phyloP scores from a whole-genome alignment of 441 rosid species.

The Aleurites moluccanus region DNA sequence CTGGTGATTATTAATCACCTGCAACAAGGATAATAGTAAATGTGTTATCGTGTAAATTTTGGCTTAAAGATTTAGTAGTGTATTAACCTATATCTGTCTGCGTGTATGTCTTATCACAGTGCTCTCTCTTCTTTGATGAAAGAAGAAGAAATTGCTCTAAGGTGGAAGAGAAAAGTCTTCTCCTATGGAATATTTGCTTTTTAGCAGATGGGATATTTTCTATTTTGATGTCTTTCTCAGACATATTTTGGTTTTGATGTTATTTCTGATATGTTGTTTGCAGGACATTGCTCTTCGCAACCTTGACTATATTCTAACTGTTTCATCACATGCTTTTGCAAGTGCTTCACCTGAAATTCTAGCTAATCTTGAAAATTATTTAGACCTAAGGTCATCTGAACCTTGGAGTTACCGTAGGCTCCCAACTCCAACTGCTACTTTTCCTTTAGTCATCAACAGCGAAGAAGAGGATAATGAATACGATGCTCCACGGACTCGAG shows the following conservation, averaged over 20 bases:
- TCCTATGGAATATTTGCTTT: not conserved
- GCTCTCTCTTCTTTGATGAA: not conserved
- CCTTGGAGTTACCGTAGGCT: constrained; percentile 85
- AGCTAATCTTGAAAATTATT: constrained; percentile 73
- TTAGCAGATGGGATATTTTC: not conserved
- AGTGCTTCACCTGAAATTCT: constrained; percentile 70
- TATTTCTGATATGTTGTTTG: constrained; percentile 23
- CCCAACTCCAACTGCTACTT: constrained; percentile 88
- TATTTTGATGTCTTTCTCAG: not conserved
- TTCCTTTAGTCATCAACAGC: constrained; percentile 71
- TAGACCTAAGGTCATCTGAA: constrained; percentile 85
- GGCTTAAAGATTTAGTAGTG: not conserved
- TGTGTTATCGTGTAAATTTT: not conserved
- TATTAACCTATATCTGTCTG: not conserved
- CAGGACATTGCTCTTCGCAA: constrained; percentile 90
- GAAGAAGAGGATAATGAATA: constrained; percentile 83
- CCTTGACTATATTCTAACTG: constrained; percentile 81
- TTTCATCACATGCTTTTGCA: constrained; percentile 69
- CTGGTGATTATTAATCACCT: not conserved
- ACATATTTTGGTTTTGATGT: constrained; percentile 16
- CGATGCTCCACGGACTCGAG: constrained; percentile 63
- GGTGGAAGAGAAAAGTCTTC: not conserved
- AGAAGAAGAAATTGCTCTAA: not conserved
- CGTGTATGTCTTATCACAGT: not conserved
- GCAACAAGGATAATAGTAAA: not conserved